Base-by-base conservation (phyloP, 805 yeast species). In the Metschnikowia kofuensis region DNA sequence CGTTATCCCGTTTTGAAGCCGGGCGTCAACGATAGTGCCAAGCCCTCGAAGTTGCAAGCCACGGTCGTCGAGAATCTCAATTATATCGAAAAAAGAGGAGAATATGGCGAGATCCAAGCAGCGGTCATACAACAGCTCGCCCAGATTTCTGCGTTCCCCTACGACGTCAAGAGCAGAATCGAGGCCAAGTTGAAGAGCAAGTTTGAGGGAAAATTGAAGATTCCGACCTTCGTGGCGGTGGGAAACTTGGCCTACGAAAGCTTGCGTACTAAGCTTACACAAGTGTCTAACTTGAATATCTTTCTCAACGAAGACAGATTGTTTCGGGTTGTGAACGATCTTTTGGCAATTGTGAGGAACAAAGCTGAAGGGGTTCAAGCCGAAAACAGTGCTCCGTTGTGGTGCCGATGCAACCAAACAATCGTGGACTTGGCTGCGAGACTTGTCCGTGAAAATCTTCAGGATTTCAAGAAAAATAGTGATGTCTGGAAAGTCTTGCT, bases 1-100 rank as follows among this genome's bases (percentile, higher is more conserved):
- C 70, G 87, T 37, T 89, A 86, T 63, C 96, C 95, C 1, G 75
- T 86, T 11, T 69, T 89, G 35, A 86, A 89, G 8, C 80, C 73
- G 30, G 74, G 72, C 53, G 72, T 72, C 32, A 62, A 68, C 4
- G 96, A 89, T 61, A 68, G 72, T 37, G 59, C 27, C 16, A 63
- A 65, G 15, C 78, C 77, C 26, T 80, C 97, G 0, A 72, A 75
- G 9, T 67, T 92, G 38, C 98, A 91, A 60, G 52, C 59, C 1
- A 68, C 82, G 0, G 82, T 88, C 1, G 59, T 88, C 29, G 69
- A 69, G 0, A 78, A 78, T 36, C 60, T 91, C 26, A 60, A 65
- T 2, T 48, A 64, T 14, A 55, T 70, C 15, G 60, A 60, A 30
- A 52, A 44, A 13, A 11, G n/a, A 6, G 46, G 46, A 0, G 59